phyloP scores from a whole-genome alignment of 139 green algal species.

The Diplosphaera chodatii region DNA sequence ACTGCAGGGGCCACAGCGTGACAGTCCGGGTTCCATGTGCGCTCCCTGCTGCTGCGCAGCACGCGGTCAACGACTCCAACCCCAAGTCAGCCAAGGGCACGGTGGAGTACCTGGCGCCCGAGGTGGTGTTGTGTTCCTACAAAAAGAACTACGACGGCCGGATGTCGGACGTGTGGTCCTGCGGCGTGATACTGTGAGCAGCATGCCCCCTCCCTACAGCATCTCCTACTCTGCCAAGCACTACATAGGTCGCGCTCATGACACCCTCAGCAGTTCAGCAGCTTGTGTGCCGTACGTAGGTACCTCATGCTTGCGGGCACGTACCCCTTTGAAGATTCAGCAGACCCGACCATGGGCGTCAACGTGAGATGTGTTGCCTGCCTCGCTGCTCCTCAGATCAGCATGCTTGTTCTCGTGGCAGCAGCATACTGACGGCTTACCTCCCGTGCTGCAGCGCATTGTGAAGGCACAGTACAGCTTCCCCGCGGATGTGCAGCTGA shows the following conservation, averaged over 20 bases:
- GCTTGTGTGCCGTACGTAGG: not conserved
- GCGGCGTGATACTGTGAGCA: conserved; percentile 57
- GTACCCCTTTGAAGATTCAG: conserved; percentile 55
- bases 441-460: conserved; percentile 7
- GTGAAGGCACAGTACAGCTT: conserved; percentile 1
- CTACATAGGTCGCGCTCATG: no score
- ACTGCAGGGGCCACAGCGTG: no score
- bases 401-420: no score
- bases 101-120: conserved; percentile 66
- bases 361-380: not conserved
- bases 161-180: conserved; percentile 60
- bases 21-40: no score
- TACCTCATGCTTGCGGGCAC: conserved; percentile 22
- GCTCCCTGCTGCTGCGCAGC: not conserved
- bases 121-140: conserved; percentile 37
- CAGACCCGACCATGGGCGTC: not conserved
- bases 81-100: not conserved
- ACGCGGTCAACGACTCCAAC: not conserved
- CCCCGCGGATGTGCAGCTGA: conserved; percentile 11
- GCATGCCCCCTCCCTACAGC: no score
- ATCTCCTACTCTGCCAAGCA: not conserved
- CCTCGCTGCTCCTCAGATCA: no score
- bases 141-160: conserved; percentile 14
- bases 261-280: no score
- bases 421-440: not conserved